Evolutionary conservation across 2,329 filamentous ascomycete genomes (phyloP).

Genomic region (Colletotrichum sp.): DNA sequence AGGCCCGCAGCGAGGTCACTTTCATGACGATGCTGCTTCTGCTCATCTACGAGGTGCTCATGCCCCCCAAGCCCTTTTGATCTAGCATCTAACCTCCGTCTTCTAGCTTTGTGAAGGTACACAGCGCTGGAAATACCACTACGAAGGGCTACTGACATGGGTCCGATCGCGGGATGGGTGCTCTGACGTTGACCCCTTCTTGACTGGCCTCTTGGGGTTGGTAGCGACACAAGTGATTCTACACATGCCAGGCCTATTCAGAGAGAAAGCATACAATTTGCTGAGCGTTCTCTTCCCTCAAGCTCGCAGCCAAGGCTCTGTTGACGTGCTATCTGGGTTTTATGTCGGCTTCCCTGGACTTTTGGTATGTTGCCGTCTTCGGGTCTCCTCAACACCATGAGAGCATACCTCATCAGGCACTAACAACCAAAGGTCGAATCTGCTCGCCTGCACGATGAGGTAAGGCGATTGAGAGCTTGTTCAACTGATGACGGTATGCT

Average conservation of each 20-base stretch:
- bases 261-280: not conserved
- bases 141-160: not conserved
- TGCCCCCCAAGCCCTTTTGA: fast-evolving
- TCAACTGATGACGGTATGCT: not conserved
- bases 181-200: not conserved
- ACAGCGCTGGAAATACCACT: not conserved
- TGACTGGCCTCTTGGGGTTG: not conserved
- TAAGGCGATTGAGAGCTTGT: not conserved
- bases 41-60: not conserved
- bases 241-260: not conserved
- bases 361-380: not conserved
- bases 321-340: not conserved
- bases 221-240: not conserved
- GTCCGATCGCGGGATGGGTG: not conserved
- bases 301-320: not conserved
- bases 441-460: not conserved
- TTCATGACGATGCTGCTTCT: not conserved
- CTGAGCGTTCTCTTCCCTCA: not conserved
- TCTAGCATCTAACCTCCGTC: fast-evolving
- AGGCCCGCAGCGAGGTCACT: not conserved
- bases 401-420: not conserved
- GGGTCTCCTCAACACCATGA: not conserved
- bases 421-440: not conserved
- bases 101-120: not conserved
- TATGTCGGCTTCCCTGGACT: not conserved